Evolutionary conservation across 2,329 filamentous ascomycete species (phyloP), one percentile per base, ranked within the genome.

Genomic region (Colletotrichum orbiculare): DNA sequence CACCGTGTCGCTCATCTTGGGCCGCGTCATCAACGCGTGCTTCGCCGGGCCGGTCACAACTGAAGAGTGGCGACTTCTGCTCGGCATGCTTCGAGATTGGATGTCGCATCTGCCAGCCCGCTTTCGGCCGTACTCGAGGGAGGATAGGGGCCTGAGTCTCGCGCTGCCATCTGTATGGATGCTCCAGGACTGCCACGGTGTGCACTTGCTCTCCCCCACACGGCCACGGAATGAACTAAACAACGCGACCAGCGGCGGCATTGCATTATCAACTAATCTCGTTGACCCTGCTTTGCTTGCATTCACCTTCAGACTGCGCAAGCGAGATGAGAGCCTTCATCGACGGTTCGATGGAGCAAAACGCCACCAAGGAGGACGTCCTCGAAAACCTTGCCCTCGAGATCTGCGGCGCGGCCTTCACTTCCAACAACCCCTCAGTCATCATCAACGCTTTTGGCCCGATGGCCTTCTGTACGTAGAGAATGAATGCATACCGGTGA

Each of bases 361-460:
- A 15, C 4, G 11, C 1, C 6, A 39, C 42, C 34, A 25, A 69
- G 54, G 68, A 70, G 6, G 69, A 74, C 2, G 57, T 79, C 2
- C 69, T 81, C 1, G 75, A 79, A 10, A 54, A 60, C 0, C 71
- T 76, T 12, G 79, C 80, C 0, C 67, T 75, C 0, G 73, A 79
- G 2, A 73, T 83, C 2, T 83, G 80, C 57, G 80, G 80, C 2
- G 73, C 82, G 11, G 78, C 81, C 0, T 81, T 83, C 50, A 81
- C 81, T 0, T 73, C 78, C n/a, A 77, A 77, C 6, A 78, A 73
- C 6, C 72, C 78, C 0, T 69, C 81, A 0, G 80, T 83, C 2
- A 71, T 82, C 6, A 79, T 84, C 4, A 84, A 84, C 63, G 74
- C 79, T 3, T 84, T 84, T 67, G 82, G 82, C 0, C 81, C 82